phyloP scores from a whole-genome alignment of 805 yeast genomes.

The Yamadazyma phyllophila region DNA sequence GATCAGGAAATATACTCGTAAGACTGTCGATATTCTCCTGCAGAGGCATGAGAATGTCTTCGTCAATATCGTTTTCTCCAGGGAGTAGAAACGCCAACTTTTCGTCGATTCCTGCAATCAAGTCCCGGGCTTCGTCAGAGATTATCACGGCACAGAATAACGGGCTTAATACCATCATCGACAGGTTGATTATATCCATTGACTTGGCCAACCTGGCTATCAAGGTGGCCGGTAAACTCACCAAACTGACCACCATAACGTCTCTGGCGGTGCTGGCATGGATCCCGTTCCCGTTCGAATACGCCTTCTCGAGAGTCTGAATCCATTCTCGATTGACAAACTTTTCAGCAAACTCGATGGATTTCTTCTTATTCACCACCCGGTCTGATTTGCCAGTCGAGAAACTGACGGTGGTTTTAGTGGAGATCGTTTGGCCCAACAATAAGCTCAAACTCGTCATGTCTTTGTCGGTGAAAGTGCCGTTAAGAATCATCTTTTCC shows the following conservation, averaged over 20 bases:
- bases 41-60: neutral
- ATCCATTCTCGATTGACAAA: slow-evolving; percentile 61
- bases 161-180: slow-evolving; percentile 49
- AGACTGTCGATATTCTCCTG: slow-evolving; percentile 11
- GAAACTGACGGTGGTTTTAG: slow-evolving; percentile 16
- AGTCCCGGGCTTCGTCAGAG: slow-evolving; percentile 43
- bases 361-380: slow-evolving; percentile 24
- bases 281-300: slow-evolving; percentile 54
- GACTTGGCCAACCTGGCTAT: slow-evolving; percentile 41
- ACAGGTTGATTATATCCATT: slow-evolving; percentile 43
- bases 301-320: slow-evolving; percentile 55
- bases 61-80: neutral
- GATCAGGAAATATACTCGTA: slow-evolving; percentile 56
- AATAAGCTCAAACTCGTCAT: slow-evolving; percentile 44
- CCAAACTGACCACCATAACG: slow-evolving; percentile 50
- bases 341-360: slow-evolving; percentile 46
- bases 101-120: slow-evolving; percentile 52
- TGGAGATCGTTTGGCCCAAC: slow-evolving; percentile 38
- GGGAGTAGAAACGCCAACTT: slow-evolving; percentile 45
- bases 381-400: slow-evolving; percentile 8
- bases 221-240: slow-evolving; percentile 46
- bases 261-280: slow-evolving; percentile 46
- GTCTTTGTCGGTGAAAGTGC: slow-evolving; percentile 46
- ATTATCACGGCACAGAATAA: slow-evolving; percentile 53
- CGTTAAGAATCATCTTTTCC: slow-evolving; percentile 44